Evolutionary conservation across 2,329 filamentous ascomycete species (phyloP), one percentile per base, ranked within the genome.

Genomic region (Herpotrichia juniperi): DNA sequence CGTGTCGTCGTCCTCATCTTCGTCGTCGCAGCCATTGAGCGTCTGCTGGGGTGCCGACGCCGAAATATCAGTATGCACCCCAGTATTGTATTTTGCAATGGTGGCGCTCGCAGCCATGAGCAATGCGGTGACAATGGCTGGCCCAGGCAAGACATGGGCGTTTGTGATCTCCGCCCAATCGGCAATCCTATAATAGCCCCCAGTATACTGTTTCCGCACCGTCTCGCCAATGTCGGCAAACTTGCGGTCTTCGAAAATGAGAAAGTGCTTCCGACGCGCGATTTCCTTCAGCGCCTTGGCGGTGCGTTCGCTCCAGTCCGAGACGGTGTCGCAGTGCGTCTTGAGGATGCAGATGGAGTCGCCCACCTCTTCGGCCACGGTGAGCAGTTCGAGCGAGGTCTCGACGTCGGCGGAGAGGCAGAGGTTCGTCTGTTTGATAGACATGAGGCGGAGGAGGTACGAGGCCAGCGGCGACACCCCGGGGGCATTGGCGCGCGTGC

Each of bases 321-420:
- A 78, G 59, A 87, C 81, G 46, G 84, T 84, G 69, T 87, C 84
- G 49, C 82, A 83, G 63, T 86, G 83, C 4, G 85, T 82, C 69
- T 86, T 84, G 49, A 87, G 74, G 24, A 86, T 69, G 58, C 82
- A 84, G 51, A 87, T 86, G 54, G 81, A 79, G 58, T 85, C 83
- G 53, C 84, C 84, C 14, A 86, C 76, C 30, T 84, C 79, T 56
- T 83, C 79, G 25, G 83, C 83, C 9, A 87, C 72, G 37, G 76
- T 74, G 16, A 87, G 68, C 16, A 87, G 77, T 58, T 82, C 76
- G 46, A 78, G 76, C 10, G 83, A 82, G 42, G 78, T 84, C 43
- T 78, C 80, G 54, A 86, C 80, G 57, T 83, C 82, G 50, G 83
- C 82, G 19, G 83, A 85, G 12, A 83, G 75, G 56, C 81, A 82